Base-by-base conservation (phyloP, 345 rosid genomes). In the Gossypium australe region DNA sequence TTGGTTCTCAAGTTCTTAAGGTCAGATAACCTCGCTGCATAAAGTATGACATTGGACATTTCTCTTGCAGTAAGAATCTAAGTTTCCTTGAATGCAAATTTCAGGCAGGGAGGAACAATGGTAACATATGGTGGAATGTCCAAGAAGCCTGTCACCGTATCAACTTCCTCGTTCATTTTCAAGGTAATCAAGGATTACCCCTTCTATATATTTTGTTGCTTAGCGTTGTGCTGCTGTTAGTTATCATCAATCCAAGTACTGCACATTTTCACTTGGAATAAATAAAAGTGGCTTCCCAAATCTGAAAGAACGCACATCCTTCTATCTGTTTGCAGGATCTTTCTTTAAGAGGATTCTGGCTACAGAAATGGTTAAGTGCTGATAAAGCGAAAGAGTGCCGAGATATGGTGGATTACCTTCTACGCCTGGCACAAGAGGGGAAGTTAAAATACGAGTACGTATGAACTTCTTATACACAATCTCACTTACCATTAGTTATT, bases 121-220 rank as follows among this genome's bases (percentile, higher is more conserved):
- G 97, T 90, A 70, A 93, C 99, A 25, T 95, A 93, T 79, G 99
- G 97, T 61, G 94, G 99, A 70, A 91, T 95, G 99, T 90, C 98
- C 20, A 93, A 89, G 79, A 89, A 85, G 77, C 97, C 99, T 64
- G 70, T 93, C 77, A 88, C 92, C 2, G 89, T 86, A 25, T 80
- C 98, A 72, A 91, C 98, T 69, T 83, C 99, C 22, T 75, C 90
- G 34, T 90, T 95, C 83, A 93, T 95, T 83, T 91, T 95, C 61
- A 81, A 87, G 90, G 98, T 88, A 78, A 52, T 8, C 43, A 10
- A 55, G 58, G 9, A 9, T 18, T 3, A 7, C 24, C 47, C 20
- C 29, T 64, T 61, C 16, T 16, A 45, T 58, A 7, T 11, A 0
- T 29, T 24, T 62, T 59, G 59, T 27, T 20, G 65, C 27, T 67